Percentiles rank a stretch among this genome's conserved stretches.
These are phyloP conservation scores for Setaria italica DNA, from an alignment of 202 grass and related monocot species.

Conservation along the genomic window DNA sequence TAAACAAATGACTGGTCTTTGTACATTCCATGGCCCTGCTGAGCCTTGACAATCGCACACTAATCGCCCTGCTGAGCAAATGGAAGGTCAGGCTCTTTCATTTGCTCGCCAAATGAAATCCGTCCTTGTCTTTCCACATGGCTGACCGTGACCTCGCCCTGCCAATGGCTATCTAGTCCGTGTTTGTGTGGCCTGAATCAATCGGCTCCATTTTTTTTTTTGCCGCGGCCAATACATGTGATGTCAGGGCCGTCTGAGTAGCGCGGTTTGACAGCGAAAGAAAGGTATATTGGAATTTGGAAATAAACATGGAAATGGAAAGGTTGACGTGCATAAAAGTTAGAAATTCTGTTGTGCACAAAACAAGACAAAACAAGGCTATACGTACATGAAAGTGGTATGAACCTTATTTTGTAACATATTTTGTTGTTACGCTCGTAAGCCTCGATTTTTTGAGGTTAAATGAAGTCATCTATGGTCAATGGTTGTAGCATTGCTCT, in stretches of 20 bases:
- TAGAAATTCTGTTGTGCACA: no score
- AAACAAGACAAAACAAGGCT: neutral
- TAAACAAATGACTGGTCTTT: neutral
- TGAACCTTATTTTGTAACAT: neutral
- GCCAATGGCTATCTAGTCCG: conserved; percentile 3
- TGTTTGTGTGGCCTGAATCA: conserved; percentile 11
- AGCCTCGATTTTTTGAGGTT: neutral
- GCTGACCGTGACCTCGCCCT: conserved; percentile 4
- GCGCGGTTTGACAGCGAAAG: conserved; percentile 12
- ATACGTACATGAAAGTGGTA: neutral
- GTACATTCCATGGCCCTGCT: neutral
- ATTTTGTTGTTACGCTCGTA: neutral
- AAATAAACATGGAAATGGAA: neutral
- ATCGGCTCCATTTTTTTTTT: neutral
- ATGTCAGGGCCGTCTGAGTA: neutral
- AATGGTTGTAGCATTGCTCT: no score
- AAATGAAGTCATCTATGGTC: no score
- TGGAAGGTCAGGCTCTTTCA: conserved; percentile 10
- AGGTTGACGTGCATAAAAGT: neutral
- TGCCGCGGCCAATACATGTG: neutral
- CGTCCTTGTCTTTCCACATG: neutral
- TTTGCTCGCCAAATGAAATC: conserved; percentile 4
- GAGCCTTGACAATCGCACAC: no score
- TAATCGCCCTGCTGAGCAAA: no score
- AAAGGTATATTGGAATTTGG: neutral